Base-by-base conservation (phyloP, 345 rosid genomes). In the Salix viminalis region DNA sequence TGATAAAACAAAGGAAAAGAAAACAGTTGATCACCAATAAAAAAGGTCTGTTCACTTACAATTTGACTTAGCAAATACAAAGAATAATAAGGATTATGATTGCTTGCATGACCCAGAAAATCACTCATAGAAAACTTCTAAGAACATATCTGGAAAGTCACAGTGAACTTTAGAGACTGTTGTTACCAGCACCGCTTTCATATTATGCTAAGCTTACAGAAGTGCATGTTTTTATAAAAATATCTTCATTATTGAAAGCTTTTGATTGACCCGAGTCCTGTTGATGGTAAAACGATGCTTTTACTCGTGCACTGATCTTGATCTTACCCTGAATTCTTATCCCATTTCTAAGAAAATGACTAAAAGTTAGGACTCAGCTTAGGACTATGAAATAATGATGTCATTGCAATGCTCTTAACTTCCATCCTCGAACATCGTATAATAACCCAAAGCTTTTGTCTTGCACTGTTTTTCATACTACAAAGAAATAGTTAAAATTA, bases 1-100 rank as follows among this genome's bases (percentile, higher is more conserved):
- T 92, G 87, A 75, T 32, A 81, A 77, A 70, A 72, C 37, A 75
- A 77, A 72, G 50, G 12, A 61, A 74, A 69, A 41, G 52, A 42
- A 62, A 62, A 12, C 66, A 23, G 6, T 19, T 23, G 26, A 23
- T 62, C 28, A 26, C 34, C 66, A 24, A 62, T 12, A 68, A 68
- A 23, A 34, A 5, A 12, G 23, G 15, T 12, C 7, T 34, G 13
- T 21, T 34, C 34, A 69, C 24, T 69, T 11, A 28, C 30, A 67
- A 67, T 39, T 42, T 68, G 46, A 8, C 71, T 24, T 41, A 18
- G 18, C 15, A 28, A 61, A 61, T 61, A 28, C 4, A 28, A 61
- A 61, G 66, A 61, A 10, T 14, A 15, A 3, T 10, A 3, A 23
- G 11, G 14, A 61, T 10, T 34, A 61, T 23, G 66, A 61, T 61